Evolutionary conservation across 2,329 filamentous ascomycete genomes (phyloP), one percentile per base, ranked within the genome.

Genomic region (Penicillium expansum): DNA sequence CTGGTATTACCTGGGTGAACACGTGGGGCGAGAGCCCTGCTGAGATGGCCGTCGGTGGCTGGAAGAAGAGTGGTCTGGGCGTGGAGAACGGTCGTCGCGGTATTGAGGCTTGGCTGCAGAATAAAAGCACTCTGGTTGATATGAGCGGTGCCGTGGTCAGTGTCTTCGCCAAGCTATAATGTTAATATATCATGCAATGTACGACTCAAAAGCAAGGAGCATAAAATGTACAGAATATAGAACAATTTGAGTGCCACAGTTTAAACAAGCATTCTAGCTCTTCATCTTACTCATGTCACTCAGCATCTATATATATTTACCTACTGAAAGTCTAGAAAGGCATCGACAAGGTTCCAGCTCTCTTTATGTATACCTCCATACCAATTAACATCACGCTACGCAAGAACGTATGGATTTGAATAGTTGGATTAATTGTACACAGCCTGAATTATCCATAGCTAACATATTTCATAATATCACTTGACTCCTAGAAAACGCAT

Each of bases 21-120:
- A 92, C 90, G 0, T 96, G 92, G 92, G 91, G 92, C n/a, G 91
- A 96, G 77, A 88, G 84, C 48, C 91, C 91, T 0, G 90, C 92
- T 0, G 91, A 96, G 79, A 96, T 96, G 92, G 88, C 89, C 2
- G 91, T 96, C 0, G 91, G 91, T 10, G 91, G 91, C 0, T 96
- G 91, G 92, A 96, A 96, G 79, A 83, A 89, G 81, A 95, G 91
- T 70, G 92, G 92, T 33, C 77, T 96, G 10, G 91, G 91, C 0
- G 86, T 95, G 1, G 91, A 96, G 80, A 96, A 96, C 72, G 92
- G 91, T 4, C 80, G 86, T 57, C 85, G 83, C 67, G 91, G 91
- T 0, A 81, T 96, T 52, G 87, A 89, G 73, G 88, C 89, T 4
- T 96, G 92, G 87, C 83, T 92, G 51, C 81, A 86, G 76, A 94